phyloP scores from a whole-genome alignment of 2,329 filamentous ascomycete genomes.

The Paramyrothecium sp. region DNA sequence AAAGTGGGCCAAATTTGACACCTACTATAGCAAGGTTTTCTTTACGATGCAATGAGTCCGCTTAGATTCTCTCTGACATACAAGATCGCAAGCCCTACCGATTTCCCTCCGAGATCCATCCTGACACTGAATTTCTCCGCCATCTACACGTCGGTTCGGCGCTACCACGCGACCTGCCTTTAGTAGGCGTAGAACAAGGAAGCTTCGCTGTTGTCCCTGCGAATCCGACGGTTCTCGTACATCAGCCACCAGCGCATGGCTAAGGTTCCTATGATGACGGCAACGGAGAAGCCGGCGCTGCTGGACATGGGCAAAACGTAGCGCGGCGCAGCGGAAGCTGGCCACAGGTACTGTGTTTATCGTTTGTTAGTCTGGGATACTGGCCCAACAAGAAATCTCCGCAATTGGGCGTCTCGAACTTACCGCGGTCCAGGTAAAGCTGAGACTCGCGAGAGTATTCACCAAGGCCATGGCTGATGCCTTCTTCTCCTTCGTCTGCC shows the following conservation, averaged over 20 bases:
- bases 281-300: conserved; percentile 17
- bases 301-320: conserved; percentile 18
- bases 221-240: conserved; percentile 15
- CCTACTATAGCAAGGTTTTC: no score
- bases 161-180: no score
- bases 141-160: no score
- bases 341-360: conserved; percentile 38
- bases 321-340: conserved; percentile 21
- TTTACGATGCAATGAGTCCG: no score
- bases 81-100: no score
- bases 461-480: conserved; percentile 30
- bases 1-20: no score
- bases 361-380: not conserved
- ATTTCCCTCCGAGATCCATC: no score
- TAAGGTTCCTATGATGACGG: conserved; percentile 18
- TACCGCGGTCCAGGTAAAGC: conserved; percentile 13
- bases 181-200: conserved; percentile 18
- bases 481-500: conserved; percentile 38
- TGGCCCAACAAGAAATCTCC: not conserved
- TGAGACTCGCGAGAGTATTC: conserved; percentile 13
- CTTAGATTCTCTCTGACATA: no score
- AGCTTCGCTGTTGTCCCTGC: not conserved
- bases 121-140: no score
- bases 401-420: not conserved
- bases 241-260: conserved; percentile 19